Evolutionary conservation across 306 rosid species (phyloP), one percentile per base, ranked within the genome.

Genomic region (Bauhinia variegata): DNA sequence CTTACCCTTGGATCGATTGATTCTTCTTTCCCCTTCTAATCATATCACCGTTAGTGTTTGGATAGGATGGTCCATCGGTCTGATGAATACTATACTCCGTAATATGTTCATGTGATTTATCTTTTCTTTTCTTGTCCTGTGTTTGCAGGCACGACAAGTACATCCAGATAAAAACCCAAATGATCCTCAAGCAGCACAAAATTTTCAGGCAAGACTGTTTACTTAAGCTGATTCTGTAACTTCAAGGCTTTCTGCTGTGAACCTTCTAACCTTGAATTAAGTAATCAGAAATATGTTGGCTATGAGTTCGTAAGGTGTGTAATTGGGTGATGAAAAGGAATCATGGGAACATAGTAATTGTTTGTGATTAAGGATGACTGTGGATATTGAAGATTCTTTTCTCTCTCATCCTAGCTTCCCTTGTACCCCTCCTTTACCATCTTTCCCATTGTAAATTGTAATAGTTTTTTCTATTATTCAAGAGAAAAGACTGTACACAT

Each of bases 101-200:
- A 1, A 23, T 23, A 23, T 23, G 2, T 23, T 42, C 11, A 31
- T 19, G 57, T 59, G 51, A 51, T 43, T 71, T 43, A 67, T 62
- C 39, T 15, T 23, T 1, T 39, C 39, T 62, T 68, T 33, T 64
- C 50, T 51, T 56, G 51, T 60, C 15, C 51, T 63, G 37, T 42
- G 17, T 44, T 68, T 79, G 73, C 84, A 93, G 99, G 99, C 99
- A 42, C 83, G 99, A 6, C 99, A 93, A 79, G 99, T 93, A 67
- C 99, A 93, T 83, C 99, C 99, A 6, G 99, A 93, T 75, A 93
- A 93, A 83, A 93, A 93, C 84, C 99, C 95, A 19, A 90, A 91
- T 67, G 90, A 93, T 69, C 99, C 99, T 47, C 90, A 78, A 30
- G 99, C 99, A 14, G 99, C 99, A 6, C 92, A 93, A 54, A 90